These are phyloP conservation scores for Dioscorea zingiberensis DNA, from an alignment of 106 monocot species.

Conservation along the genomic window DNA sequence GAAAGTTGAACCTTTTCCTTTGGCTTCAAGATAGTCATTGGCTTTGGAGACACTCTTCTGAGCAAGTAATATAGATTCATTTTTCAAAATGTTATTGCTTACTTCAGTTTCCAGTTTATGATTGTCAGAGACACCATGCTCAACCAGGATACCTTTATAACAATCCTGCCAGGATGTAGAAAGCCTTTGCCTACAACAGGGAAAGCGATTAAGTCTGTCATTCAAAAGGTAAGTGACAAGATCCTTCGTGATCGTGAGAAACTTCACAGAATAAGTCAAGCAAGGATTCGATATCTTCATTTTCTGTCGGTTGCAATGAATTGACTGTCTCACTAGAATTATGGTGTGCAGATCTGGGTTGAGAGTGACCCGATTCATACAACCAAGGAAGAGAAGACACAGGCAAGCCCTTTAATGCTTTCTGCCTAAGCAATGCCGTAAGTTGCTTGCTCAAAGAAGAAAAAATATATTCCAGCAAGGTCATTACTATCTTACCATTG, in stretches of 20 bases:
- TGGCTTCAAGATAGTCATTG: conserved; percentile 26
- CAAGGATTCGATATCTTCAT: conserved; percentile 25
- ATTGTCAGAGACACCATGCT: conserved; percentile 2
- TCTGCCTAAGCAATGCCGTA: conserved; percentile 40
- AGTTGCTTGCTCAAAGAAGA: conserved; percentile 56
- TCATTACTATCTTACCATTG: conserved; percentile 28
- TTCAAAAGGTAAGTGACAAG: conserved; percentile 30
- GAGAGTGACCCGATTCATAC: conserved; percentile 22
- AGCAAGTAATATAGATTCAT: conserved; percentile 8
- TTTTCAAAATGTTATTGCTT: neutral
- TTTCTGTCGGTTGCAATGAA: conserved; percentile 15
- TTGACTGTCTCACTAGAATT: conserved; percentile 19
- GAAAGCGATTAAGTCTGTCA: conserved; percentile 47
- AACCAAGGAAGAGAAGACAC: conserved; percentile 40
- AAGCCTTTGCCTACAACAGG: conserved; percentile 16
- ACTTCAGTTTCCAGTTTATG: conserved; percentile 7
- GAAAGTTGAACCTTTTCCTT: conserved; percentile 20
- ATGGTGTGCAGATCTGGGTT: conserved; percentile 11
- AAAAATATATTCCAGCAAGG: conserved; percentile 36
- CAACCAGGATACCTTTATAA: conserved; percentile 11
- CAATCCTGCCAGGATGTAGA: conserved; percentile 52
- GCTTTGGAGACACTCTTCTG: neutral
- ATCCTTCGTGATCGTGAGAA: conserved; percentile 39
- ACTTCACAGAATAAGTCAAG: conserved; percentile 45
- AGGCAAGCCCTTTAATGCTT: conserved; percentile 34